Percentiles rank a stretch among this genome's conserved stretches.
phyloP scores from a whole-genome alignment of 2,329 filamentous ascomycete genomes.

The Graphiopsis chlorocephala region DNA sequence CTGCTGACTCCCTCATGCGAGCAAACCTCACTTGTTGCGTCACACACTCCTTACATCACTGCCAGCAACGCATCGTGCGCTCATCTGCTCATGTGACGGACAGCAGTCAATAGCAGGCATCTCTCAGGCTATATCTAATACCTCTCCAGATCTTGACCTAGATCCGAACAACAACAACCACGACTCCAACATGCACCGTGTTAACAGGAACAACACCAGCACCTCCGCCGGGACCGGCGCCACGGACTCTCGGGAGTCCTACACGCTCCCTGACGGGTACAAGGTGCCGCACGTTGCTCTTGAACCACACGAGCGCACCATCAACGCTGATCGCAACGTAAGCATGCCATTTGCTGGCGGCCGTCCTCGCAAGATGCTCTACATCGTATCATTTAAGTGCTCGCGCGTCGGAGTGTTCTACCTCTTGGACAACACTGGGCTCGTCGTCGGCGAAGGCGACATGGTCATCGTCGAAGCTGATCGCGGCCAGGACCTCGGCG shows the following conservation, averaged over 20 bases:
- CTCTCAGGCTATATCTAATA: constrained; percentile 1
- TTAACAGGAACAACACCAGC: constrained; percentile 5
- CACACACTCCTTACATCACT: constrained; percentile 5
- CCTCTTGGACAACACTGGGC: constrained; percentile 89
- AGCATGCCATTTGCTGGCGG: constrained; percentile 52
- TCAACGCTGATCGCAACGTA: constrained; percentile 44
- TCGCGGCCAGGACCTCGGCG: constrained; percentile 90
- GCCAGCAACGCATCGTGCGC: neutral
- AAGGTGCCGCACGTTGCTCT: constrained; percentile 29
- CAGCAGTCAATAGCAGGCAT: neutral
- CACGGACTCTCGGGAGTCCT: constrained; percentile 25
- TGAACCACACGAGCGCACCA: constrained; percentile 25
- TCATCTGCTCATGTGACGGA: neutral
- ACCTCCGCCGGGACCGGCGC: neutral
- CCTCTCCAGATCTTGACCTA: constrained; percentile 8
- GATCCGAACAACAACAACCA: constrained; percentile 3
- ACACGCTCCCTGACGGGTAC: constrained; percentile 31
- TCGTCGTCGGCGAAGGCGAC: constrained; percentile 86
- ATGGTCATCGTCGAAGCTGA: constrained; percentile 97
- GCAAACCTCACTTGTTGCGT: constrained; percentile 19
- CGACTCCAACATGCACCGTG: constrained; percentile 4
- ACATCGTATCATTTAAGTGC: constrained; percentile 95
- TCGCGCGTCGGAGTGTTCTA: constrained; percentile 94
- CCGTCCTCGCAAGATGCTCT: constrained; percentile 57
- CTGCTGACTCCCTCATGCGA: constrained; percentile 6